phyloP scores from a whole-genome alignment of 495 filamentous ascomycete species.

The Lasiosphaeris hirsuta region DNA sequence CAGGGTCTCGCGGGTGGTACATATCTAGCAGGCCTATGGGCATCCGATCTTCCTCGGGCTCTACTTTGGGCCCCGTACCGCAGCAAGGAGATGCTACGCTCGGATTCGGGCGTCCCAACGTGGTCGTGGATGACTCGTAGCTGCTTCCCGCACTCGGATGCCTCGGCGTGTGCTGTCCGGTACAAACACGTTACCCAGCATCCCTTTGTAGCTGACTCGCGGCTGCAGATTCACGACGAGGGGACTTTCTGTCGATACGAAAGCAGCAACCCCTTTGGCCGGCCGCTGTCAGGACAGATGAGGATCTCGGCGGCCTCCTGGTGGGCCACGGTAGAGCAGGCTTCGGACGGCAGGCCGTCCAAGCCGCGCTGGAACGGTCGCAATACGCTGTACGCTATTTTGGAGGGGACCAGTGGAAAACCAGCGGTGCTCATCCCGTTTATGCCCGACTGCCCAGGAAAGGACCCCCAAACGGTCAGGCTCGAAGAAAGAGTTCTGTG shows the following conservation, averaged over 20 bases:
- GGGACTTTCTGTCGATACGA: slow-evolving; percentile 16
- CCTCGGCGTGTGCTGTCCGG: neutral
- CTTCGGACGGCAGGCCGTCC: neutral
- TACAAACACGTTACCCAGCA: slow-evolving; percentile 15
- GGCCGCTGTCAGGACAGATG: slow-evolving; percentile 6
- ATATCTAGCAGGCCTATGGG: slow-evolving; percentile 19
- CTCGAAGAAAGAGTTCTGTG: slow-evolving; percentile 8
- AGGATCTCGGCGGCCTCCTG: neutral
- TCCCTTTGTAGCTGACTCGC: slow-evolving; percentile 1
- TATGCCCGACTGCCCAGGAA: slow-evolving; percentile 7
- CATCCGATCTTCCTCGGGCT: slow-evolving; percentile 8
- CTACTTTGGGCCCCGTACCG: slow-evolving; percentile 15
- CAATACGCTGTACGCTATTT: neutral
- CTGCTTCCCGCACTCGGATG: neutral
- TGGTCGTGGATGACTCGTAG: slow-evolving; percentile 17
- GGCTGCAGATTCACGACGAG: slow-evolving; percentile 6
- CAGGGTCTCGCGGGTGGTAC: neutral
- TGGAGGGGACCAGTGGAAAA: neutral
- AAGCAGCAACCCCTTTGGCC: slow-evolving; percentile 6
- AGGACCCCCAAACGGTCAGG: slow-evolving; percentile 9
- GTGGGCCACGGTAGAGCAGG: slow-evolving; percentile 7
- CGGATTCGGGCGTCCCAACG: neutral
- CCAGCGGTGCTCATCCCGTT: neutral
- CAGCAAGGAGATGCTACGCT: slow-evolving; percentile 12
- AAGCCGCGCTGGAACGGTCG: slow-evolving; percentile 4